Evolutionary conservation across 1,139 yeast species (phyloP).

Genomic region (Fermentozyma sake): DNA sequence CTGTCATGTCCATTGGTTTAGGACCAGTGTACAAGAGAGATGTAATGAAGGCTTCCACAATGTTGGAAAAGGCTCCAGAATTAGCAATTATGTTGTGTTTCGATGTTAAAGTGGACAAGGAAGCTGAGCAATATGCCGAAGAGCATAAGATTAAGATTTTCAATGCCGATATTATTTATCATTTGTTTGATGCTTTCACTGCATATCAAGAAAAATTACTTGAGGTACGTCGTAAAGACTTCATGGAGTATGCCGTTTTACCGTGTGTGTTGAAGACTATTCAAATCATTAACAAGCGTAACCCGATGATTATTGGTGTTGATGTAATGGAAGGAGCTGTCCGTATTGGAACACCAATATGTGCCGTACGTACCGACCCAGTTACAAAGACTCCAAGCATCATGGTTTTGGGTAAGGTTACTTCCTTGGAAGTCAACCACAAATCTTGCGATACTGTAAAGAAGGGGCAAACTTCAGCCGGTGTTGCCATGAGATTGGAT

Average conservation of each 20-base stretch:
- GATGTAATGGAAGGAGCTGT: constrained; percentile 91
- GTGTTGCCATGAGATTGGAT: constrained; percentile 97
- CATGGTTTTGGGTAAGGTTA: constrained; percentile 78
- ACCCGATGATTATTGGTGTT: constrained; percentile 99
- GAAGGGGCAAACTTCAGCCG: constrained; percentile 94
- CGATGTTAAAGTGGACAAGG: constrained; percentile 95
- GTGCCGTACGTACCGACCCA: constrained; percentile 90
- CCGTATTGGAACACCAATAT: constrained; percentile 90
- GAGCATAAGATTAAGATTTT: constrained; percentile 90
- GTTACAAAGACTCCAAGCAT: constrained; percentile 70
- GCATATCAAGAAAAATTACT: constrained; percentile 85
- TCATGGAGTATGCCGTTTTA: constrained; percentile 83
- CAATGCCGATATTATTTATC: constrained; percentile 95
- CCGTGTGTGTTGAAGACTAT: constrained; percentile 93
- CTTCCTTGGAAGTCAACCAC: constrained; percentile 91
- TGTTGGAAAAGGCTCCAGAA: constrained; percentile 96
- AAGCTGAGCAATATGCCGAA: constrained; percentile 95
- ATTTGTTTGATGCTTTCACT: constrained; percentile 89
- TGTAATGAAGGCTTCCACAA: constrained; percentile 94
- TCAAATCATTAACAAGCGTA: constrained; percentile 96
- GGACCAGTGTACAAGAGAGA: constrained; percentile 98
- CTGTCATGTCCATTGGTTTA: constrained; percentile 95
- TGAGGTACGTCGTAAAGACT: constrained; percentile 87
- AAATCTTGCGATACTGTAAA: constrained; percentile 73
- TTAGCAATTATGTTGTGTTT: constrained; percentile 96